These are phyloP conservation scores for Trichoderma guizhouense DNA, from an alignment of 2,329 filamentous ascomycete species.

Conservation along the genomic window DNA sequence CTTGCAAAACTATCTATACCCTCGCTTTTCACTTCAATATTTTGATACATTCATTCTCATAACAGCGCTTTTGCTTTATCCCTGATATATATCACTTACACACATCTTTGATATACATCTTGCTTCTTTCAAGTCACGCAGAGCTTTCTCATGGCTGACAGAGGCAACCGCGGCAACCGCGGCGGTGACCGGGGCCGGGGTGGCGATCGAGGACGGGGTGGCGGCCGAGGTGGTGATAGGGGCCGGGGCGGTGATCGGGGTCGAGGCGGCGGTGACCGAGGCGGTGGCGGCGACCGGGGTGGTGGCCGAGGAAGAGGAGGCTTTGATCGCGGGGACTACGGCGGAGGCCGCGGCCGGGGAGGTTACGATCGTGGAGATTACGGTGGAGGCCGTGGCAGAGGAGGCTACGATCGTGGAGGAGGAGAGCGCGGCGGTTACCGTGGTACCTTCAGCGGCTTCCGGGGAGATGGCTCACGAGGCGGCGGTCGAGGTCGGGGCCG, in stretches of 20 bases:
- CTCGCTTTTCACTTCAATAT: neutral
- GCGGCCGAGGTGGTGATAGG: slow-evolving; percentile 19
- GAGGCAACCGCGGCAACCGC: slow-evolving; percentile 22
- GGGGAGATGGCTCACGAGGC: slow-evolving; percentile 24
- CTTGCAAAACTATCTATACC: neutral
- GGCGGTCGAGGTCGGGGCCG: slow-evolving; percentile 25
- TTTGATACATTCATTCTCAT: neutral
- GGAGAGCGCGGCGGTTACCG: slow-evolving; percentile 22
- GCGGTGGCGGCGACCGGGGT: slow-evolving; percentile 26
- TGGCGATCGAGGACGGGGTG: slow-evolving; percentile 20
- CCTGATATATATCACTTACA: neutral
- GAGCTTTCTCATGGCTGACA: slow-evolving; percentile 14
- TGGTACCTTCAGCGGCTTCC: slow-evolving; percentile 22
- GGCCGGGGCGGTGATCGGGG: slow-evolving; percentile 16
- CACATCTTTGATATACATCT: neutral
- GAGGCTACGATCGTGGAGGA: slow-evolving; percentile 21
- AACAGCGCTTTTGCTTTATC: neutral
- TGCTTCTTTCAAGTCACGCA: neutral
- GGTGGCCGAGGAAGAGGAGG: slow-evolving; percentile 16
- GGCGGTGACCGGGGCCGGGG: slow-evolving; percentile 16
- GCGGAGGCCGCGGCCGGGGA: slow-evolving; percentile 15
- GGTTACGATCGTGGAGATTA: slow-evolving; percentile 23
- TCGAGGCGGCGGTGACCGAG: neutral
- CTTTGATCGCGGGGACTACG: slow-evolving; percentile 16
- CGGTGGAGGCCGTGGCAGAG: slow-evolving; percentile 18